Evolutionary conservation across 768 basidiomycete genomes (phyloP), one percentile per base, ranked within the genome.

Genomic region (Rhodotorula toruloides): DNA sequence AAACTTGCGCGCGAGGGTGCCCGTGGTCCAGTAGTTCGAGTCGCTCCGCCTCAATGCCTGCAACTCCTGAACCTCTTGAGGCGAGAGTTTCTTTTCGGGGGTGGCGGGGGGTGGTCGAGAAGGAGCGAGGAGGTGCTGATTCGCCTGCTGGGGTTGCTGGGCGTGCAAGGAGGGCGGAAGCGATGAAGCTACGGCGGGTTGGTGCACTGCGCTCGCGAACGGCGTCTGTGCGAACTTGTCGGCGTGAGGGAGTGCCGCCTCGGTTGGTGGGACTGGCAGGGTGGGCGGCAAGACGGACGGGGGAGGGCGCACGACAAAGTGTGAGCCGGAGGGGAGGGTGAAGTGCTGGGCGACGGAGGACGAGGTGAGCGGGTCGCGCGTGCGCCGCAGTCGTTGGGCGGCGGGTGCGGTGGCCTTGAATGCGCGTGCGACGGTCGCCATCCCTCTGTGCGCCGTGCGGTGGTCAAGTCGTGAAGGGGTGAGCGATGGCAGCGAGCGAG

Each of bases 251-350:
- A 46, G 9, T 4, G 49, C 7, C 19, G 14, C 10, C 21, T 22
- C 2, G 11, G 40, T 0, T 2, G 43, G 29, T 4, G 63, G 55
- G 46, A 57, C 34, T 17, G 68, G 66, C 27, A 59, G 52, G 31
- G 63, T 48, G 12, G 66, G 42, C 3, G 72, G 72, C 6, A 70
- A 21, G 25, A 62, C 34, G 12, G 66, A 66, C 36, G 72, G 69
- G 3, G 72, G 65, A 0, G 69, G 67, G 14, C 72, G 59, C 44
- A 71, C 56, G 63, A 65, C 61, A 48, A 73, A 67, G 46, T 31
- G 25, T 39, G 39, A 25, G 29, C 68, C 68, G 1, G 59, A 58
- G 19, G 59, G 58, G 16, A 65, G 50, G 37, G 39, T 10, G 37
- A 61, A 69, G 59, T 69, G 68, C 22, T 58, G 58, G 10, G 68